Evolutionary conservation across 768 basidiomycete species (phyloP).

Genomic region (Boletus speciosus): DNA sequence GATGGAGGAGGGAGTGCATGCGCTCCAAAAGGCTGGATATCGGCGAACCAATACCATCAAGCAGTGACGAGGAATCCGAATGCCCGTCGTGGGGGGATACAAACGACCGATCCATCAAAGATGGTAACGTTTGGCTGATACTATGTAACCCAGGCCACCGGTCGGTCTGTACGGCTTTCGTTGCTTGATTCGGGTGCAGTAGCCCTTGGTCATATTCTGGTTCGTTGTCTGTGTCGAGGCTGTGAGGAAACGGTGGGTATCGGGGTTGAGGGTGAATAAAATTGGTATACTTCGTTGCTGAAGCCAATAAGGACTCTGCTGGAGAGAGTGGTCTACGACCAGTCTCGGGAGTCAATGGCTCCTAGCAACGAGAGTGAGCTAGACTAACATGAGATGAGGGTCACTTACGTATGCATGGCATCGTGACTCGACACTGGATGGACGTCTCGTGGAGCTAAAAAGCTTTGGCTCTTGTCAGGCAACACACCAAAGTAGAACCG

Average conservation of each 20-base stretch:
- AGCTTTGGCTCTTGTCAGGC: conserved; percentile 24
- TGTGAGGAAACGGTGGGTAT: conserved; percentile 27
- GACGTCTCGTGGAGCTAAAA: conserved; percentile 29
- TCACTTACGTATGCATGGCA: conserved; percentile 33
- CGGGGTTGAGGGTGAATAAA: conserved; percentile 20
- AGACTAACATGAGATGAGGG: not conserved
- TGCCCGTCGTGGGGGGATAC: conserved; percentile 54
- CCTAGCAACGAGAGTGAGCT: conserved; percentile 25
- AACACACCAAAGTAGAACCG: conserved; percentile 26
- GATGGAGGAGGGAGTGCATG: conserved; percentile 57
- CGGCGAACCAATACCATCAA: conserved; percentile 47
- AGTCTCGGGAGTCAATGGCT: conserved; percentile 47
- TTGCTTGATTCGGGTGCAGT: conserved; percentile 44
- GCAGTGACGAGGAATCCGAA: conserved; percentile 74
- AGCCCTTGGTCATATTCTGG: conserved; percentile 32
- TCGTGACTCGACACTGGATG: conserved; percentile 35
- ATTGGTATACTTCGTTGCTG: conserved; percentile 26
- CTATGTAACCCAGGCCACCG: conserved; percentile 28
- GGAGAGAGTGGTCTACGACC: conserved; percentile 41
- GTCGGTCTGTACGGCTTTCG: conserved; percentile 71
- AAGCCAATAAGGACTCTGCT: conserved; percentile 31
- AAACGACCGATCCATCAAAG: conserved; percentile 35
- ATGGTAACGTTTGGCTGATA: conserved; percentile 35
- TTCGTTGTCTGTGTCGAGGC: conserved; percentile 46
- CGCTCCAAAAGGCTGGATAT: conserved; percentile 62